These are phyloP conservation scores for Nidularia sp. DNA, from an alignment of 768 basidiomycete genomes.

Conservation along the genomic window DNA sequence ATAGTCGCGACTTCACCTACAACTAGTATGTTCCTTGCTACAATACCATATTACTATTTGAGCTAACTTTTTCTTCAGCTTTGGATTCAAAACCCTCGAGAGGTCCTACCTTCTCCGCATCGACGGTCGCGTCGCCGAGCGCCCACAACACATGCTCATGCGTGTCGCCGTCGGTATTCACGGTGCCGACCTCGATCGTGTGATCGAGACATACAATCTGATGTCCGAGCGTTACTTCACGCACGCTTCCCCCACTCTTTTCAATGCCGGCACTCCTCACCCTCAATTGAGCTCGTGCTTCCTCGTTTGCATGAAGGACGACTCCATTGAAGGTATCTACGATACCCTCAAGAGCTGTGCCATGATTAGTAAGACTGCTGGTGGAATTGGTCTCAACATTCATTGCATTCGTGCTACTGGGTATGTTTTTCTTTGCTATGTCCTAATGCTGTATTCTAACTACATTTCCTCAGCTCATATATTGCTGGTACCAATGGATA, in stretches of 20 bases:
- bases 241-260: conserved; percentile 95
- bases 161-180: conserved; percentile 98
- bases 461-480: conserved; percentile 63
- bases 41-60: background rate
- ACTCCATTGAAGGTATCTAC: conserved; percentile 98
- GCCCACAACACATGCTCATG: conserved; percentile 99
- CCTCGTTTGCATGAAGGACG: conserved; percentile 97
- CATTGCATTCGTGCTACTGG: conserved; percentile 96
- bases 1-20: conserved; percentile 97
- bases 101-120: conserved; percentile 95
- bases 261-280: conserved; percentile 96
- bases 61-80: conserved; percentile 39
- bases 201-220: conserved; percentile 88
- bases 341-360: conserved; percentile 98
- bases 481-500: conserved; percentile 99
- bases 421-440: conserved; percentile 34
- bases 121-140: conserved; percentile 91
- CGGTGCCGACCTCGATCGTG: conserved; percentile 82
- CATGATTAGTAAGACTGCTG: conserved; percentile 99
- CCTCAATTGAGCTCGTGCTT: conserved; percentile 97
- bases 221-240: conserved; percentile 99
- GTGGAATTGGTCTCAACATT: conserved; percentile 94
- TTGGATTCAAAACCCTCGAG: conserved; percentile 99
- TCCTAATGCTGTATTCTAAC: background rate
- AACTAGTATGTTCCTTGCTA: conserved; percentile 56